Evolutionary conservation across 345 rosid species (phyloP).

Genomic region (Mangifera indica): DNA sequence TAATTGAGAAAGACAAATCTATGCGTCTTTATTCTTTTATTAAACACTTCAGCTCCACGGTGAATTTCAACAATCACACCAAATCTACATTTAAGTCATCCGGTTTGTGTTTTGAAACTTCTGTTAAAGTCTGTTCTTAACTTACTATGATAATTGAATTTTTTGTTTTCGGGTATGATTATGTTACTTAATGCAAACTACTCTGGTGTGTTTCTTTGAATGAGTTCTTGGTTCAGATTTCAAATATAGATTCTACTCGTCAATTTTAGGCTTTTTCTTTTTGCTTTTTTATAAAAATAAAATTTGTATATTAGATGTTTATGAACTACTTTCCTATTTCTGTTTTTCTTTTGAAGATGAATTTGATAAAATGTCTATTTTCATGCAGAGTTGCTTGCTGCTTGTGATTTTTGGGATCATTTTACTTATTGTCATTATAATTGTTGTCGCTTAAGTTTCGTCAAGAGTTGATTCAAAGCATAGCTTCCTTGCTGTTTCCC

Average conservation of each 20-base stretch:
- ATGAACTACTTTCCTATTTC: not conserved
- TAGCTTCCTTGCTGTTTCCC: not conserved
- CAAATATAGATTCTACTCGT: not conserved
- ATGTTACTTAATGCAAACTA: not conserved
- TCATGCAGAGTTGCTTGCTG: slow-evolving; percentile 66
- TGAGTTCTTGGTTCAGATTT: not conserved
- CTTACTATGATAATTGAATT: not conserved
- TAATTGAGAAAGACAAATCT: not conserved
- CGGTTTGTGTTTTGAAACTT: not conserved
- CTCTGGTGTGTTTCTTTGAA: no score
- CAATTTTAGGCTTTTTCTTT: not conserved
- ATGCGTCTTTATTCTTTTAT: not conserved
- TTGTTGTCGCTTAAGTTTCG: slow-evolving; percentile 45
- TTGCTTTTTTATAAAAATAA: not conserved
- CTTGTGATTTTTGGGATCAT: slow-evolving; percentile 64
- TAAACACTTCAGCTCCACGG: not conserved
- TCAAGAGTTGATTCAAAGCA: no score
- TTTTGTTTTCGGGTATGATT: not conserved
- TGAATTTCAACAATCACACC: not conserved
- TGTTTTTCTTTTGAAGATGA: not conserved
- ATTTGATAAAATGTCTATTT: slow-evolving; percentile 6
- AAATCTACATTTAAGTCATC: not conserved
- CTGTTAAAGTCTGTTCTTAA: not conserved
- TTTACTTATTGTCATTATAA: slow-evolving; percentile 56
- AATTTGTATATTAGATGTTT: not conserved